Percentiles rank a stretch among this genome's conserved stretches.
Evolutionary conservation across 371 early-diverging fungal species (phyloP).

Genomic region (Coemansia sp.): DNA sequence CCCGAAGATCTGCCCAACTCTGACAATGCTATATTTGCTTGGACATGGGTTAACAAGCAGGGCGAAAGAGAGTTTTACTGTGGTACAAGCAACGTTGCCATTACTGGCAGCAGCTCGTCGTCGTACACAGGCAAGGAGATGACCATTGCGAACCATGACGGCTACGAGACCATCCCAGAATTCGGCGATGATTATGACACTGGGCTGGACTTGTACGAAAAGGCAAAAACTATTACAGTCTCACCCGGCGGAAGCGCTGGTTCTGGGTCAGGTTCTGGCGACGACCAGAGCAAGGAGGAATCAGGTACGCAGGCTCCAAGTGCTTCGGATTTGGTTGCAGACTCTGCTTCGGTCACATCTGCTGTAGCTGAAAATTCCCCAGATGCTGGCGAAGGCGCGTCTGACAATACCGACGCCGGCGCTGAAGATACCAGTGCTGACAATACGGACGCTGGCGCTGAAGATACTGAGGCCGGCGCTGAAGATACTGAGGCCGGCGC

Average conservation of each 20-base stretch:
- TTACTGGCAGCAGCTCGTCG: constrained; percentile 43
- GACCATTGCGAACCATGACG: constrained; percentile 39
- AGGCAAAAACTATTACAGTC: constrained; percentile 25
- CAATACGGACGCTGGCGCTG: background rate
- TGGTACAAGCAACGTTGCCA: constrained; percentile 60
- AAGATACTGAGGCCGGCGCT: background rate
- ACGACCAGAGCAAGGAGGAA: background rate
- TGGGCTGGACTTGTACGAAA: constrained; percentile 13
- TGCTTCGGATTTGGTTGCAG: background rate
- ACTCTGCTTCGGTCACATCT: background rate
- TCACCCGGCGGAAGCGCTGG: constrained; percentile 12
- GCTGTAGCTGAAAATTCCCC: background rate
- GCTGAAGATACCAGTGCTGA: background rate
- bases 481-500: background rate
- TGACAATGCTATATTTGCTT: constrained; percentile 30
- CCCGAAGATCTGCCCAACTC: constrained; percentile 29
- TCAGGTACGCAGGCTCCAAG: background rate
- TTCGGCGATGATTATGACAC: constrained; percentile 34
- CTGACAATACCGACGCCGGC: background rate
- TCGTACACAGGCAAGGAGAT: constrained; percentile 42
- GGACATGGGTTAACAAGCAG: constrained; percentile 65
- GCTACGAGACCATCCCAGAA: constrained; percentile 42
- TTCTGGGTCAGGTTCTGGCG: background rate
- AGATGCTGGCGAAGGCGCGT: background rate
- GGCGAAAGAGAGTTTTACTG: constrained; percentile 66